Conservation (phyloP, 192 early-diverging fungal species). For the Endogone sp. region DNA sequence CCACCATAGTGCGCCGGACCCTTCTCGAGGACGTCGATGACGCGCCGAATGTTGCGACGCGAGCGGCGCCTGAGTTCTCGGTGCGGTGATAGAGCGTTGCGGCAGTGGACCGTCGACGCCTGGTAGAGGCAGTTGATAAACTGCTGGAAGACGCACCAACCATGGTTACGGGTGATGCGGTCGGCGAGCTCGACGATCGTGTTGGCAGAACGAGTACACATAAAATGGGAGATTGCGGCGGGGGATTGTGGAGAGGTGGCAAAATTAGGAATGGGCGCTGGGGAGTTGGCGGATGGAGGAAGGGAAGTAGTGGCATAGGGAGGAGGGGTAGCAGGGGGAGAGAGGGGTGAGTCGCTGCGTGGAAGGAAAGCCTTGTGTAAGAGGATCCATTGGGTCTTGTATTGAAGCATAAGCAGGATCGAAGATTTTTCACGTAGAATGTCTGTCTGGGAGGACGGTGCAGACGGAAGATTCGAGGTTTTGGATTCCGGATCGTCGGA, state of each 20-base stretch:
- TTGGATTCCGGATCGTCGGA: neutral
- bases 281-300: neutral
- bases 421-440: conserved; percentile 13
- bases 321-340: neutral
- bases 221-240: conserved; percentile 14
- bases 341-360: conserved; percentile 3
- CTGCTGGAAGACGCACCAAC: conserved; percentile 34
- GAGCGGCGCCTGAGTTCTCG: neutral
- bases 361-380: conserved; percentile 29
- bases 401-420: conserved; percentile 24
- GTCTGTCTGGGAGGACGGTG: neutral
- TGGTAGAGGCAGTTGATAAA: conserved; percentile 29
- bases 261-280: neutral
- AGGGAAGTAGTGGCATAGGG: neutral
- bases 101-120: conserved; percentile 28
- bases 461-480: neutral
- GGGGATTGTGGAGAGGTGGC: neutral
- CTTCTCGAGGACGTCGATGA: conserved; percentile 14
- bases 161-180: conserved; percentile 13
- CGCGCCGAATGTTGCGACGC: conserved; percentile 19
- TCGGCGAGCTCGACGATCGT: conserved; percentile 23
- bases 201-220: conserved; percentile 25
- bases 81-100: conserved; percentile 7
- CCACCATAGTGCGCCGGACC: conserved; percentile 20
- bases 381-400: conserved; percentile 23